Evolutionary conservation across 768 basidiomycete genomes (phyloP), one percentile per base, ranked within the genome.

Genomic region (Hygrocybe coccinea): DNA sequence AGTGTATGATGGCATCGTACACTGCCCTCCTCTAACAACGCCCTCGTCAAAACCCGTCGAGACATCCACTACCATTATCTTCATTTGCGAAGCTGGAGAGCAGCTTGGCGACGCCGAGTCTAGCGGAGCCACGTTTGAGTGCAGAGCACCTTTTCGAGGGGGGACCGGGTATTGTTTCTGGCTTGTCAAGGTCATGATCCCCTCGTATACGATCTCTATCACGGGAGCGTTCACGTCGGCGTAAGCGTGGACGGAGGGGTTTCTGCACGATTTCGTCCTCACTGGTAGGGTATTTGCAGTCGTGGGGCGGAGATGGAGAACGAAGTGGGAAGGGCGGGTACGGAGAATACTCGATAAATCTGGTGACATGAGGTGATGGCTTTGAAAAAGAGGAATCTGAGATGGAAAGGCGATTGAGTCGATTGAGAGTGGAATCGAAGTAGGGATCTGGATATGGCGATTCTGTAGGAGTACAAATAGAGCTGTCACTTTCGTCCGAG

Each of bases 401-500:
- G 29, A 29, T 36, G 41, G 22, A 35, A 47, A n/a, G 56, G 43
- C 34, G 43, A 41, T 34, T 52, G 52, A 9, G 51, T 29, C 17
- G 39, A 46, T 14, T 52, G 56, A 39, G 17, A 12, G 22, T 8
- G 22, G 12, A 9, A 14, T 8, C 9, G 15, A 34, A 37, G 35
- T 5, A 37, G 34, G 39, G 19, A 22, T 21, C 15, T 21, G 39
- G 4, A 4, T 24, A 24, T 17, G 29, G n/a, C n/a, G 19, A n/a
- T 9, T 54, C 41, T 45, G 36, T 34, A 10, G 73, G 73, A 6
- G 74, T 70, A 52, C 69, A 70, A 10, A 69, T 54, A 58, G 79
- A 76, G 50, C 76, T 77, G 66, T 86, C 85, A 54, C 79, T 80
- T 71, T 86, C 84, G 61, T 86, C 85, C 4, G 80, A 83, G 56